Percentiles rank a stretch among this genome's conserved stretches.
Conservation (phyloP, 176 grass and related monocot species). For the Phyllostachys edulis region DNA sequence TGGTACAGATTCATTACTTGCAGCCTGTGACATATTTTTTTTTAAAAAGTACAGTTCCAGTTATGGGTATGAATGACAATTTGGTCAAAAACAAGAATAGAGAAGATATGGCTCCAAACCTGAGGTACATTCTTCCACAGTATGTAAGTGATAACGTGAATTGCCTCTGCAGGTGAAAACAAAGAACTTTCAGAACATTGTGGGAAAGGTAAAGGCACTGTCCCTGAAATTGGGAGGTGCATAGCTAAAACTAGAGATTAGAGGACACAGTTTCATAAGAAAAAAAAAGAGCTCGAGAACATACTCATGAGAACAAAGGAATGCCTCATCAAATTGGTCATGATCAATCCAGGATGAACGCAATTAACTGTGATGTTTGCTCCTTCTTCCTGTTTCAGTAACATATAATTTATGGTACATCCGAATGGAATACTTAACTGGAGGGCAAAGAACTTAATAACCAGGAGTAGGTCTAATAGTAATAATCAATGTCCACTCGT, state of each 20-base stretch:
- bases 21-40: neutral
- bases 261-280: neutral
- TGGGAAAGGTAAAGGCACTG: neutral
- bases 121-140: constrained; percentile 92
- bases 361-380: constrained; percentile 81
- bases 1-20: neutral
- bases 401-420: neutral
- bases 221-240: neutral
- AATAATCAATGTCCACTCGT: neutral
- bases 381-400: constrained; percentile 69
- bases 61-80: neutral
- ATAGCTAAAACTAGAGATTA: constrained; percentile 7
- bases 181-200: neutral
- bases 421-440: neutral
- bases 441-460: neutral
- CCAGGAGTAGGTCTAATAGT: neutral
- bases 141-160: constrained; percentile 69
- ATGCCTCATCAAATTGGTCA: constrained; percentile 96
- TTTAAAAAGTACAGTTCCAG: neutral
- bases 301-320: constrained; percentile 83
- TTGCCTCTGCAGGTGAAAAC: constrained; percentile 45
- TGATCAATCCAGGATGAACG: constrained; percentile 94
- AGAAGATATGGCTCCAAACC: constrained; percentile 41
- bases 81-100: constrained; percentile 5
- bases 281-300: neutral